Evolutionary conservation across 805 yeast genomes (phyloP), one percentile per base, ranked within the genome.

Genomic region (Lipomyces kockii): DNA sequence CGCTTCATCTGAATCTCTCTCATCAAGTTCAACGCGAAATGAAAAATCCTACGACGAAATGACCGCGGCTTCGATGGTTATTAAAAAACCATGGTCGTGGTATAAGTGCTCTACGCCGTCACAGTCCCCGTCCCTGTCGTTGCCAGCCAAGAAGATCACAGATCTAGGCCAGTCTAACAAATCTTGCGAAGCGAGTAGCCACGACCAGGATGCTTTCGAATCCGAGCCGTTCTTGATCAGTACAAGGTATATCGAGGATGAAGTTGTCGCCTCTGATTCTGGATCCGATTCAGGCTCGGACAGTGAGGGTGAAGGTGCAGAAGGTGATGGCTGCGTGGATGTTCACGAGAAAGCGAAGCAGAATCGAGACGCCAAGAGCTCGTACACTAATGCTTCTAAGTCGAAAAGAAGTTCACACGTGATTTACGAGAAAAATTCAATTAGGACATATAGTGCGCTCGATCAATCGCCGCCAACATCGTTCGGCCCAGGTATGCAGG

Each of bases 221-320:
- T 25, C 55, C 9, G 64, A 60, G 43, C 60, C 60, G 39, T 65
- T 46, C 27, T 37, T 65, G 34, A 61, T 65, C 39, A 65, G 68
- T 51, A 65, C 68, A 9, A 34, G 68, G 22, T 65, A 65, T 49
- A 11, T 53, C 32, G 68, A 65, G 22, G 67, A 64, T 32, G 68
- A 61, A 11, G 39, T 52, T 17, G 20, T n/a, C 49, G 49, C 49
- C 49, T 43, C 49, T n/a, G 49, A 43, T 25, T 43, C 49, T 17
- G 49, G 43, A 37, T 37, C 43, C 43, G 43, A 11, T n/a, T 43
- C 22, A 6, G 49, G 9, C 22, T 17, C 49, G 22, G 49, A 43
- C 49, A 43, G 49, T 43, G 49, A 5, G 20, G 22, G 14, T 43
- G 49, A 17, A 43, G 3, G 49, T 27, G 57, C 17, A 3, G 25